Base-by-base conservation (phyloP, 805 yeast genomes). In the Ogataea polymorpha region DNA sequence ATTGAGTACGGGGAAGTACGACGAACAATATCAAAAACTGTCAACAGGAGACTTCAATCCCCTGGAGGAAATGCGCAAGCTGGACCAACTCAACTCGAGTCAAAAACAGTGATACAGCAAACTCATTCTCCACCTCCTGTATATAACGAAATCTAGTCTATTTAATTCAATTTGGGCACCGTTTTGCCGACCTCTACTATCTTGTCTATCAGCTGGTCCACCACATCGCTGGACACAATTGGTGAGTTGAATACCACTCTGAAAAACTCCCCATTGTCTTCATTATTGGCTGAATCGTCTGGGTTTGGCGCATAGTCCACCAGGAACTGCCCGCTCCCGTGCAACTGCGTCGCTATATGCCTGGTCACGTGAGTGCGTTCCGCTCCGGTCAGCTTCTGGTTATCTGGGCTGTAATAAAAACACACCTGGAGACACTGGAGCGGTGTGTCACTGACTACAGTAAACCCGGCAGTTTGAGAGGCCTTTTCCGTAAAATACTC, bases 1-100 rank as follows among this genome's bases (percentile, higher is more conserved):
- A 0, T 66, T 86, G 31, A 87, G 96, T 10, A 86, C 95, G 6
- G 99, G 99, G 0, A 84, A 83, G 58, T 91, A 85, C 63, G 96
- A 90, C 55, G 91, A 87, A 44, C 86, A 87, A 38, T 86, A 84
- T 50, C 88, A 81, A 28, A 82, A 86, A 45, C 68, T 91, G 44
- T 79, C 88, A 2, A 63, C 71, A 3, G 99, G 99, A 1, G 74
- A 91, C 42, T 89, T 85, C 58, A 82, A 90, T 58, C 80, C 97
- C 1, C 67, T 71, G 34, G 90, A 82, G 45, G 98, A 91, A 63
- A 75, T 87, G 74, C 68, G 69, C 44, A 88, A 86, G 62, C 69
- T 89, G 39, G 79, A 75, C 31, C 65, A 74, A 5, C 66, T 85
- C 63, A 77, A 84, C 56, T 72, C 79, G 45, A 70, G 68, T 3